Evolutionary conservation across 768 basidiomycete genomes (phyloP).

Genomic region (Gloeopeniophorella convolvens): DNA sequence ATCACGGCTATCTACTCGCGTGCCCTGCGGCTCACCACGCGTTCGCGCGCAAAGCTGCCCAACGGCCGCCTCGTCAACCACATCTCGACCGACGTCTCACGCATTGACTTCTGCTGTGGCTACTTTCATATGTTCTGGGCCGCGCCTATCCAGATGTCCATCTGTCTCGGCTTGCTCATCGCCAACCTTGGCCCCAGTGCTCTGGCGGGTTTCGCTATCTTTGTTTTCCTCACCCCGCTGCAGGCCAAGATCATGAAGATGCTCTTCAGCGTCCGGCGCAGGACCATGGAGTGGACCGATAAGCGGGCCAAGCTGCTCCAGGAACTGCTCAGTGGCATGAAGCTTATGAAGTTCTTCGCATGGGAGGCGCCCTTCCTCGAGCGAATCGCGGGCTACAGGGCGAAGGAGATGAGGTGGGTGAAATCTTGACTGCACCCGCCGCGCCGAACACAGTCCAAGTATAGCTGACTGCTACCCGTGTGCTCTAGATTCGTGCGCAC

Average conservation of each 20-base stretch:
- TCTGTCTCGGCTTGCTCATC: constrained; percentile 71
- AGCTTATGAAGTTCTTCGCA: constrained; percentile 88
- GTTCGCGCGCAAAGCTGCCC: constrained; percentile 70
- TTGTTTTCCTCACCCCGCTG: constrained; percentile 64
- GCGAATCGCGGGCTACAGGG: constrained; percentile 62
- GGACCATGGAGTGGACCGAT: constrained; percentile 86
- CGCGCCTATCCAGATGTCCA: constrained; percentile 66
- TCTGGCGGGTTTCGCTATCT: constrained; percentile 51
- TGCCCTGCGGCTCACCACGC: constrained; percentile 67
- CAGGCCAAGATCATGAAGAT: constrained; percentile 70
- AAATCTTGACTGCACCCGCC: neutral
- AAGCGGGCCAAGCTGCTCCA: constrained; percentile 84
- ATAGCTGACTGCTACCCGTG: neutral
- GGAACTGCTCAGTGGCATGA: constrained; percentile 85
- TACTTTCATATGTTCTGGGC: constrained; percentile 81
- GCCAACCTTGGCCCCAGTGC: constrained; percentile 61
- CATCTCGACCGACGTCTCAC: constrained; percentile 86
- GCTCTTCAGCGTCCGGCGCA: constrained; percentile 60
- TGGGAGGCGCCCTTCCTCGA: constrained; percentile 82
- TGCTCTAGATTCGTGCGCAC: constrained; percentile 52
- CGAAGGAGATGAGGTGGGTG: constrained; percentile 62
- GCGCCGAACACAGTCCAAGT: neutral
- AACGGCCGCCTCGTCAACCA: constrained; percentile 92
- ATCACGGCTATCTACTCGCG: constrained; percentile 84
- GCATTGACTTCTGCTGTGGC: constrained; percentile 81